phyloP scores from a whole-genome alignment of 805 yeast species.

The Kodamaea laetipori region DNA sequence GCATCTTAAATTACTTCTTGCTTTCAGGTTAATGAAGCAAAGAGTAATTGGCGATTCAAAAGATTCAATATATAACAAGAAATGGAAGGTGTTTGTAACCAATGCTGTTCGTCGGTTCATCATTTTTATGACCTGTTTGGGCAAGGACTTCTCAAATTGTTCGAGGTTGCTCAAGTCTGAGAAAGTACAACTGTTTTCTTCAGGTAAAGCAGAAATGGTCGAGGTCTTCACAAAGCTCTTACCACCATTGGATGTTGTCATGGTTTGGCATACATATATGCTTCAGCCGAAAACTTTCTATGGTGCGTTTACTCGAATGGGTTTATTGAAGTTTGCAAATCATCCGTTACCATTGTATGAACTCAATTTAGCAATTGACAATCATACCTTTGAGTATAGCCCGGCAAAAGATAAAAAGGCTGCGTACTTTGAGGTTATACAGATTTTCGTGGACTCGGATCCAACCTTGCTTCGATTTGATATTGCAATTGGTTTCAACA shows the following conservation, averaged over 20 bases:
- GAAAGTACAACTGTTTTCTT: too few species aligned
- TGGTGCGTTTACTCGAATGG: slow-evolving; percentile 19
- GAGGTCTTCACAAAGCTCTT: slow-evolving; percentile 9
- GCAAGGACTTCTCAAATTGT: too few species aligned
- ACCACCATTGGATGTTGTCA: slow-evolving; percentile 26
- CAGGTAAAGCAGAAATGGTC: too few species aligned
- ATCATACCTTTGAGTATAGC: slow-evolving; percentile 15
- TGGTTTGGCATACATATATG: slow-evolving; percentile 28
- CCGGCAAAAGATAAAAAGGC: slow-evolving; percentile 12
- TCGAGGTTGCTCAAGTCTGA: slow-evolving; percentile 8
- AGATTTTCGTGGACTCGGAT: not conserved
- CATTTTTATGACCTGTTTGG: slow-evolving; percentile 22
- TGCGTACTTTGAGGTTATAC: slow-evolving; percentile 6
- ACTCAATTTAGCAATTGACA: slow-evolving; percentile 14
- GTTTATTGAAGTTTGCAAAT: slow-evolving; percentile 18
- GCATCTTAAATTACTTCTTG: slow-evolving; percentile 26
- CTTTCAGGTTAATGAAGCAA: slow-evolving; percentile 22
- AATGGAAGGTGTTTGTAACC: slow-evolving; percentile 27
- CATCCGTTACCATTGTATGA: slow-evolving; percentile 23
- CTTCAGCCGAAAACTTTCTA: slow-evolving; percentile 21
- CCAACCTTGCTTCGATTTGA: not conserved
- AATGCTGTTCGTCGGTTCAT: slow-evolving; percentile 25
- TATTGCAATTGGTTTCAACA: not conserved
- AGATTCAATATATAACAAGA: slow-evolving; percentile 10
- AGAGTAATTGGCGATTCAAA: slow-evolving; percentile 7